Percentiles rank a stretch among this genome's conserved stretches.
Evolutionary conservation across 2,329 filamentous ascomycete species (phyloP).

Genomic region (Aspergillus vadensis): DNA sequence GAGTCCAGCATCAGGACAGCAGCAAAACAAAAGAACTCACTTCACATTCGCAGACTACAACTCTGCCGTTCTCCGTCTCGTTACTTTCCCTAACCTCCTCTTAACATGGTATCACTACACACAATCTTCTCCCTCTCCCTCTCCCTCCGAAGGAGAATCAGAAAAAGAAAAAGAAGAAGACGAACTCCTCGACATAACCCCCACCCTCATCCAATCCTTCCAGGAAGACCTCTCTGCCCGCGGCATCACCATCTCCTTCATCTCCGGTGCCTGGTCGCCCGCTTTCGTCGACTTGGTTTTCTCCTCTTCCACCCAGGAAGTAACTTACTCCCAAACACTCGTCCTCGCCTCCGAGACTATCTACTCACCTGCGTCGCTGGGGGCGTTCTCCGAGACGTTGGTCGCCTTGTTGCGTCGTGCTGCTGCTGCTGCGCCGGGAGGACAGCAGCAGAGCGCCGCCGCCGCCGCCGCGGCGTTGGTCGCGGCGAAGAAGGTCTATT

Average conservation of each 20-base stretch:
- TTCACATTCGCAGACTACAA: constrained; percentile 67
- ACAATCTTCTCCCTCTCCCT: constrained; percentile 2
- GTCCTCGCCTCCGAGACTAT: constrained; percentile 67
- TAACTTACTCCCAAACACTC: constrained; percentile 24
- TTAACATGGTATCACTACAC: constrained; percentile 53
- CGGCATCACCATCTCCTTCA: constrained; percentile 54
- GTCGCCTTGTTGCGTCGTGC: constrained; percentile 49
- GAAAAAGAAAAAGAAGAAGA: constrained; percentile 28
- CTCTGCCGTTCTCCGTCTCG: constrained; percentile 58
- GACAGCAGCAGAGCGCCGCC: constrained; percentile 37
- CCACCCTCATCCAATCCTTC: constrained; percentile 51
- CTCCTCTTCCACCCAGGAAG: constrained; percentile 21
- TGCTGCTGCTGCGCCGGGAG: constrained; percentile 18
- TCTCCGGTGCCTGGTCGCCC: constrained; percentile 63
- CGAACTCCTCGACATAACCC: constrained; percentile 52
- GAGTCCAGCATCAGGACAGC: constrained; percentile 1
- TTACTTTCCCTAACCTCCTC: constrained; percentile 63
- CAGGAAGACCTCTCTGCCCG: constrained; percentile 41
- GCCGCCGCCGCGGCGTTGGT: constrained; percentile 56
- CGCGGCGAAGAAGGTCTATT: constrained; percentile 67
- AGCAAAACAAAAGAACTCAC: constrained; percentile 36
- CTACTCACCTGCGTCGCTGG: constrained; percentile 59
- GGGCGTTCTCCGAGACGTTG: constrained; percentile 58
- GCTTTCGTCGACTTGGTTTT: constrained; percentile 48
- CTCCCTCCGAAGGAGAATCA: constrained; percentile 6